Evolutionary conservation across 139 green algal genomes (phyloP), one percentile per base, ranked within the genome.

Genomic region (Zygnema circumcarinatum): DNA sequence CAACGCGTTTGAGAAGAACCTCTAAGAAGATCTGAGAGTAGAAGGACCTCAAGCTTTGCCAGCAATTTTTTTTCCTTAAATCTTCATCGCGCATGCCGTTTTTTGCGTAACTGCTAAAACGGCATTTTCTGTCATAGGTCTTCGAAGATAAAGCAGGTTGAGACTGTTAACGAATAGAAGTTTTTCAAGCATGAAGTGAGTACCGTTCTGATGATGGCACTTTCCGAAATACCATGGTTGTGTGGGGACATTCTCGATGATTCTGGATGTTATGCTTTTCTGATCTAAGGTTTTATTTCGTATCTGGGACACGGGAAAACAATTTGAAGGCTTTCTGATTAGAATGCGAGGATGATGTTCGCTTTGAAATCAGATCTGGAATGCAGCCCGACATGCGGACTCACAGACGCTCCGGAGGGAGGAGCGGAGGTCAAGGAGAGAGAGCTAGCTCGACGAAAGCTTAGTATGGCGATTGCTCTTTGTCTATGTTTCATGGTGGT

Each of bases 401-500:
- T 83, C 21, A 62, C 75, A 2, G 75, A 83, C 75, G 32, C 2
- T 25, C n/a, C 53, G 80, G 80, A 39, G 25, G 56, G 53, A 68
- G 76, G 42, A 25, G 80, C 35, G 32, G 41, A 83, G 20, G 41
- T 36, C 31, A 54, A 80, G 83, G 83, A 88, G 73, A 41, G 83
- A 36, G 39, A 76, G 38, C 54, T 68, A n/a, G 72, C 52, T 54
- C 31, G 83, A 76, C 68, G 76, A 25, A 85, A 83, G 73, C 83
- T 88, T 7, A 84, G 36, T 7, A 40, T 74, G 29, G 83, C 83
- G 36, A 88, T 88, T 62, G 83, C 38, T 21, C 83, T 88, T 36
- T 84, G 73, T 53, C 41, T 88, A 36, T 54, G 36, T 54, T 88
- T 88, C 72, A 88, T 88, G 83, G 1, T 84, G 22, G 72, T 88